Base-by-base conservation (phyloP, 768 basidiomycete genomes). In the Termitomyces titanicus region DNA sequence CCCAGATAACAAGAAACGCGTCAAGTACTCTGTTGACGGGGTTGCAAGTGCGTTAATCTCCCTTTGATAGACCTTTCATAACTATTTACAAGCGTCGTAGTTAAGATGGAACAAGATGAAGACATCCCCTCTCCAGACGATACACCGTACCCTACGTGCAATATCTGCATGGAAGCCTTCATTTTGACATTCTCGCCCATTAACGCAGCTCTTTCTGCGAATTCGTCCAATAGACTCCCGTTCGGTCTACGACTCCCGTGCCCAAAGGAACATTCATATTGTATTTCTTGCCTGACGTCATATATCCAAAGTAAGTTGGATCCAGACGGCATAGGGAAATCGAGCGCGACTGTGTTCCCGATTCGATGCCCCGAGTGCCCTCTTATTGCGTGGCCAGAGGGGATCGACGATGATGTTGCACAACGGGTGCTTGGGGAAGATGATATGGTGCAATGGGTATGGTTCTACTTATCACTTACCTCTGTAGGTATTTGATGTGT, bases 161-260 rank as follows among this genome's bases (percentile, higher is more conserved):
- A 70, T 3, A 75, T 75, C 44, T 75, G 74, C 61, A 64, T 72
- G 56, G 74, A 76, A 44, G 57, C 70, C 1, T 74, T 74, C 54
- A 68, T 70, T 38, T 54, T 54, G 7, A 72, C 73, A 0, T 56
- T 70, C 56, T 70, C 71, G 1, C 71, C 72, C 12, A 54, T 69
- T 29, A 57, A 62, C 4, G 72, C 74, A 0, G 63, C 72, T 3
- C 60, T 64, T 4, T 67, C 68, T 2, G 72, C 72, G 12, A 72
- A 69, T 31, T 70, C 71, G 0, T 75, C 74, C 7, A 61, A 51
- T 15, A 66, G 66, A 20, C 61, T 74, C 5, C 65, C 65, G 35
- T 75, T 72, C 44, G 74, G 74, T 3, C 55, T 72, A 3, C 52
- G 61, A 6, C 63, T 74, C 5, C 71, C 74, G 6, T 75, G 74